Evolutionary conservation across 768 basidiomycete species (phyloP).

Genomic region (Cyclocybe cylindracea): DNA sequence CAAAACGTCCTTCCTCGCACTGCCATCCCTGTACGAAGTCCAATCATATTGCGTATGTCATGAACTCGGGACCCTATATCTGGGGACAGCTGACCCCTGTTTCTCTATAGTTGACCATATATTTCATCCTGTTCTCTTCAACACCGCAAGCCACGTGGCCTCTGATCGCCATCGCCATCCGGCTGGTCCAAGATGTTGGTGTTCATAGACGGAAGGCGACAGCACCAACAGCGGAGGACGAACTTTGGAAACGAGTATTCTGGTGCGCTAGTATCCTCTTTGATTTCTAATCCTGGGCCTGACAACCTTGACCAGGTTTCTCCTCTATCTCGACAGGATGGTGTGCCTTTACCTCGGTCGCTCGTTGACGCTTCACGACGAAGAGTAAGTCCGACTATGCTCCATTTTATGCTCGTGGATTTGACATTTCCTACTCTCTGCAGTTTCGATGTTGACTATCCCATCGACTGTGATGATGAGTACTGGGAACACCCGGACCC

Average conservation of each 20-base stretch:
- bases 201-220: slow-evolving; percentile 44
- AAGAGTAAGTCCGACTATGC: slow-evolving; percentile 48
- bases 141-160: slow-evolving; percentile 60
- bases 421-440: neutral
- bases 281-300: neutral
- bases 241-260: slow-evolving; percentile 68
- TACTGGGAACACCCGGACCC: slow-evolving; percentile 63
- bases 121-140: slow-evolving; percentile 48
- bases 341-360: slow-evolving; percentile 54
- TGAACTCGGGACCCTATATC: neutral
- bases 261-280: slow-evolving; percentile 34
- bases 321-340: slow-evolving; percentile 44
- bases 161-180: slow-evolving; percentile 60
- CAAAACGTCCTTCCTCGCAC: slow-evolving; percentile 52
- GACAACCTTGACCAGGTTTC: slow-evolving; percentile 33
- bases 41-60: slow-evolving; percentile 55
- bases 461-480: slow-evolving; percentile 59
- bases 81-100: neutral
- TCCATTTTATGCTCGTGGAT: neutral
- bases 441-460: slow-evolving; percentile 69
- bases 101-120: slow-evolving; percentile 36
- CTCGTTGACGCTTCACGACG: slow-evolving; percentile 68
- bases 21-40: slow-evolving; percentile 67
- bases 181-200: slow-evolving; percentile 70
- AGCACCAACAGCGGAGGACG: slow-evolving; percentile 49